Conservation (phyloP, 192 early-diverging fungal species). For the Backusella macrospora region DNA sequence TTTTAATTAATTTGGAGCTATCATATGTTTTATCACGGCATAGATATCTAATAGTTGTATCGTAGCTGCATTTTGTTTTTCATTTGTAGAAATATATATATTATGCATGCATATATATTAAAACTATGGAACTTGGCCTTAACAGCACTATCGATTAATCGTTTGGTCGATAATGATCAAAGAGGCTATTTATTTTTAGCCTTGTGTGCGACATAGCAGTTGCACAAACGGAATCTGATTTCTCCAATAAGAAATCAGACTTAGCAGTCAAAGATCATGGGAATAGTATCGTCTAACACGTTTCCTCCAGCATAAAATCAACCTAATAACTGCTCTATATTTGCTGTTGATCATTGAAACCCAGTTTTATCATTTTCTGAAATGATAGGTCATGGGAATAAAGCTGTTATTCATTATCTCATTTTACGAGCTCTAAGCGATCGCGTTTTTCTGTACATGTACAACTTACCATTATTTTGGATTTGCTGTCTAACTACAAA, state of each 20-base stretch:
- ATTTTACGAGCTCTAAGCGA: neutral
- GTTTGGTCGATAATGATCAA: neutral
- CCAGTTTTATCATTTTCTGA: slow-evolving; percentile 1
- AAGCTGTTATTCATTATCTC: neutral
- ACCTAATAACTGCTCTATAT: neutral
- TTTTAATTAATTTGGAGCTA: too few species aligned
- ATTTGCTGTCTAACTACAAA: slow-evolving; percentile 1
- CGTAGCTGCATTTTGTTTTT: too few species aligned
- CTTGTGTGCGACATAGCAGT: neutral
- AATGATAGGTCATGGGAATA: slow-evolving; percentile 8
- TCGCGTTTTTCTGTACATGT: slow-evolving; percentile 12
- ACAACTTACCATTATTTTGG: neutral
- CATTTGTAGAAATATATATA: too few species aligned
- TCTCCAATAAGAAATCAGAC: neutral
- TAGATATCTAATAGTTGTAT: too few species aligned
- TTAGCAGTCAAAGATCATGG: neutral
- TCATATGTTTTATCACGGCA: too few species aligned
- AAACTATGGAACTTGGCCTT: neutral
- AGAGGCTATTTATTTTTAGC: slow-evolving; percentile 11
- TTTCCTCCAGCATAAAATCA: neutral
- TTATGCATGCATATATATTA: slow-evolving; percentile 11
- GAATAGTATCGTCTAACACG: neutral
- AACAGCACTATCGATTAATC: neutral
- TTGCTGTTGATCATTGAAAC: slow-evolving; percentile 3
- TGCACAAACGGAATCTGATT: neutral